Base-by-base conservation (phyloP, 257 asterid species). In the Eucommia ulmoides region DNA sequence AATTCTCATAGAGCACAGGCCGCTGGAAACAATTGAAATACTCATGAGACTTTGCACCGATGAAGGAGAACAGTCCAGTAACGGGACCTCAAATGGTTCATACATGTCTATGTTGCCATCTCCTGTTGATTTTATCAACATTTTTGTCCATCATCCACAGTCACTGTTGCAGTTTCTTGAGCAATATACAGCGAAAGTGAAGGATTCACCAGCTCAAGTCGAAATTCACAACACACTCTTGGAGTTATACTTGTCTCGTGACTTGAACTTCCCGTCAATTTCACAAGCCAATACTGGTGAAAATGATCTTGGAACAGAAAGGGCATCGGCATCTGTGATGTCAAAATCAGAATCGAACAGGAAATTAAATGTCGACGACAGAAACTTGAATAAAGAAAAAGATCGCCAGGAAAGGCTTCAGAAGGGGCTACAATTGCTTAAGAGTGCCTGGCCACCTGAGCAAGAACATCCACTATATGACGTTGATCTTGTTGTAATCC, bases 121-220 rank as follows among this genome's bases (percentile, higher is more conserved):
- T 52, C 98, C 98, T 48, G 95, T 89, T 66, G 98, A 89, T 76
- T 89, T 89, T 75, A 74, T 82, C 63, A 89, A 76, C 65, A 80
- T 85, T 53, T 85, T 85, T 24, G 82, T 85, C 54, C 88, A 78
- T 52, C 70, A 80, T 58, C 98, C 96, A 19, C 77, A 61, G 50
- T 80, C 98, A 11, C 98, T 89, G 47, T 70, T 89, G 96, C 94
- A 80, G 66, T 89, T 89, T 67, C 88, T 89, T 33, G 96, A 85
- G 62, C 71, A 72, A 52, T 89, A 89, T 73, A 78, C 78, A 16
- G 56, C 68, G 54, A 85, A 71, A 74, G 92, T 85, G 69, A 85
- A 78, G 67, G 98, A 85, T 66, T 82, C 96, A 19, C 88, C 96
- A 64, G 96, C 96, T 71, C 95, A 88, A 80, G 91, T 83, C 44